Conservation (phyloP, 2,329 filamentous ascomycete species). For the Colletotrichum acutatum region DNA sequence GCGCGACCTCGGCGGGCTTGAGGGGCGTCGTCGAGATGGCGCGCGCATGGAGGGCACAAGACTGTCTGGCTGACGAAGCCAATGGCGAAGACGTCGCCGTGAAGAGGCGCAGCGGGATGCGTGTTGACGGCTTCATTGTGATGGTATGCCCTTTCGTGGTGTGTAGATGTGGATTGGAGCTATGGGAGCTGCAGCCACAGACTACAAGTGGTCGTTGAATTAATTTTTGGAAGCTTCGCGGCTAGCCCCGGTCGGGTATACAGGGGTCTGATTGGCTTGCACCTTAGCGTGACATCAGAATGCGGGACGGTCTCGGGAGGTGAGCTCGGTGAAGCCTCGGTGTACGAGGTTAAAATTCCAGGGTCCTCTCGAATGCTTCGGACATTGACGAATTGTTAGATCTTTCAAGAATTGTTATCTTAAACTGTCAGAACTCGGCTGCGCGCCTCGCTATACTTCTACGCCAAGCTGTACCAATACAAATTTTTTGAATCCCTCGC, state of each 20-base stretch:
- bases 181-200: background rate
- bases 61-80: slow-evolving; percentile 40
- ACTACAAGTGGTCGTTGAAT: slow-evolving; percentile 7
- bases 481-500: slow-evolving; percentile 10
- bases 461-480: slow-evolving; percentile 32
- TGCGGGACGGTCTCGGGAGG: background rate
- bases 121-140: slow-evolving; percentile 54
- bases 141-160: background rate
- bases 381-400: background rate
- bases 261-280: slow-evolving; percentile 21
- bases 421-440: slow-evolving; percentile 26
- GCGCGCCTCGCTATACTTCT: slow-evolving; percentile 34
- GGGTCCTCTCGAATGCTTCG: background rate
- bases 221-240: slow-evolving; percentile 27
- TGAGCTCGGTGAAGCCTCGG: slow-evolving; percentile 20
- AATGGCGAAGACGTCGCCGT: slow-evolving; percentile 39
- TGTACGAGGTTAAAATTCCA: background rate
- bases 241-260: background rate
- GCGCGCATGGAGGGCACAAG: slow-evolving; percentile 41
- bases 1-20: slow-evolving; percentile 58
- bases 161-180: background rate
- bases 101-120: slow-evolving; percentile 47
- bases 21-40: slow-evolving; percentile 41
- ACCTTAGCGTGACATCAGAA: slow-evolving; percentile 23
- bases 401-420: slow-evolving; percentile 5